phyloP scores from a whole-genome alignment of 2,329 filamentous ascomycete genomes.

The Gaeumannomyces sp. region DNA sequence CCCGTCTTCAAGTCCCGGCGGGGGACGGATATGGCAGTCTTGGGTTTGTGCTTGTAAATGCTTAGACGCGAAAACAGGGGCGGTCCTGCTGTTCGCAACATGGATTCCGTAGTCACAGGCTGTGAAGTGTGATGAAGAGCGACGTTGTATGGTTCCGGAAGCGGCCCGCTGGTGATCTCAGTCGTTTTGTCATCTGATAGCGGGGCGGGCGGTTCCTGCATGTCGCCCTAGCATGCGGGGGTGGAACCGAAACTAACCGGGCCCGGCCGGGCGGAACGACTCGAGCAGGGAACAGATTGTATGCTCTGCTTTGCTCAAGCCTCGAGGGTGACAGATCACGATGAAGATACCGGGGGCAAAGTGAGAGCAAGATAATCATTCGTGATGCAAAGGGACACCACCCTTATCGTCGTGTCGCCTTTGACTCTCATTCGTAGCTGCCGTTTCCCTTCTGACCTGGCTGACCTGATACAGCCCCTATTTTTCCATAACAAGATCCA shows the following conservation, averaged over 20 bases:
- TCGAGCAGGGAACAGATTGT: neutral
- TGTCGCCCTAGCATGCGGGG: neutral
- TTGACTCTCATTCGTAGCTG: no score
- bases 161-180: neutral
- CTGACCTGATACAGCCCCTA: neutral
- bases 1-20: neutral
- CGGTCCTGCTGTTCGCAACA: neutral
- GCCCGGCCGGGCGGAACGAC: neutral
- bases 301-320: no score
- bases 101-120: no score
- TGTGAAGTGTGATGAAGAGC: no score
- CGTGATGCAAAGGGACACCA: no score
- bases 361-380: neutral
- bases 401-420: no score
- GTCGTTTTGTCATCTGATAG: neutral
- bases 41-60: no score
- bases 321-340: no score
- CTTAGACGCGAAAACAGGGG: neutral
- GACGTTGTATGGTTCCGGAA: no score
- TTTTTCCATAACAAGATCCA: neutral
- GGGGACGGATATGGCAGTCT: no score
- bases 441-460: neutral
- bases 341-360: no score
- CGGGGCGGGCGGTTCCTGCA: neutral
- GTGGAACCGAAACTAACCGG: neutral